Base-by-base conservation (phyloP, 495 filamentous ascomycete species). In the Evansstolkia leycettana region DNA sequence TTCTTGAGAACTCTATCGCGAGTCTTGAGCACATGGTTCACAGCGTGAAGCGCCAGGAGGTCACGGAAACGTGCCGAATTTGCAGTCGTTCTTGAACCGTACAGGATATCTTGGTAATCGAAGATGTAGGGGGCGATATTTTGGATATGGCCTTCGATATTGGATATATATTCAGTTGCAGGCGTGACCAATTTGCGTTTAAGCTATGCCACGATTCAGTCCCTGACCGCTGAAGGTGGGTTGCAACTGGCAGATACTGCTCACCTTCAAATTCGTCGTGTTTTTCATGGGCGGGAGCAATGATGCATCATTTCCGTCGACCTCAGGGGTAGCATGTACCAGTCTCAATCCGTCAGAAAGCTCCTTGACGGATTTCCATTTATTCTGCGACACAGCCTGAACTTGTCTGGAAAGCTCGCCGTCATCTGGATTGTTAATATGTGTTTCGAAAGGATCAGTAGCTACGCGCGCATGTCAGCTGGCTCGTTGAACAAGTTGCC, bases 21-120 rank as follows among this genome's bases (percentile, higher is more conserved):
- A 10, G 89, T 95, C 55, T 93, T 94, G 55, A 92, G 77, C 17
- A 95, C 62, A 51, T 95, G 90, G 54, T 95, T 96, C 10, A 94
- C 60, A 4, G 75, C 73, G 51, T 98, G 90, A 7, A 95, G 60
- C 39, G 80, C 83, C n/a, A 76, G 64, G 34, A 94, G 63, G 23
- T 75, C 72, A 31, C 83, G 74, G 32, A 94, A 51, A 16, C 67
- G 68, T 10, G 72, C 65, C 0, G 80, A 69, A 44, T 84, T 82
- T 3, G 66, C 58, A 2, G 75, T 42, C 3, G 70, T 79, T 19
- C 89, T 71, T n/a, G 70, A 72, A 33, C 77, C 78, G 53, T 80
- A 88, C 8, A 94, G 58, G 10, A 92, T 38, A 51, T 96, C 89
- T 29, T 78, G 70, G 52, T 96, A 92, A 43, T 76, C 72, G 51